Conservation (phyloP, 2,329 filamentous ascomycete genomes). For the Fusarium caatingaense region DNA sequence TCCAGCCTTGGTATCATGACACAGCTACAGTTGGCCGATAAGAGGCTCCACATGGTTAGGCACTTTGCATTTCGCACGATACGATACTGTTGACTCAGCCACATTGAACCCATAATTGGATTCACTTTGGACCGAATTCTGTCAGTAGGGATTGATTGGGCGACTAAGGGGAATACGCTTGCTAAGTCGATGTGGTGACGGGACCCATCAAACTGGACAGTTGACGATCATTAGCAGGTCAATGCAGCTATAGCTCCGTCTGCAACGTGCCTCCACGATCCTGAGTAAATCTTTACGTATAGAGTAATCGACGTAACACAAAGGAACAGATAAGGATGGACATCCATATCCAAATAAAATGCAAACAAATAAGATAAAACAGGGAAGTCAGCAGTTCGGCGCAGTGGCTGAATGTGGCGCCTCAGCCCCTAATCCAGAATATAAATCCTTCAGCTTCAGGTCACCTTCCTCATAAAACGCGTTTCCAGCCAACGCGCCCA, state of each 20-base stretch:
- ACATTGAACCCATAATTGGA: neutral
- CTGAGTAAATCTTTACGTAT: neutral
- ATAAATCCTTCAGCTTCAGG: neutral
- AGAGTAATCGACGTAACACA: neutral
- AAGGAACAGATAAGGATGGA: neutral
- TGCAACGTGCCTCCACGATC: neutral
- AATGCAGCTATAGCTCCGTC: neutral
- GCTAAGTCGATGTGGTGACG: neutral
- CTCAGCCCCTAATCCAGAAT: conserved; percentile 24
- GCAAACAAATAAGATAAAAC: neutral
- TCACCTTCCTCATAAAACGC: conserved; percentile 23
- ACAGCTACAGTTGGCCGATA: neutral
- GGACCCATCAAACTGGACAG: neutral
- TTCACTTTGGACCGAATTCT: neutral
- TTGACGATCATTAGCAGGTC: neutral
- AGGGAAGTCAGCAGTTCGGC: conserved; percentile 11
- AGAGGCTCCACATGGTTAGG: neutral
- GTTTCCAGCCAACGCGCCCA: conserved; percentile 35
- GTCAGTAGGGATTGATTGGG: neutral
- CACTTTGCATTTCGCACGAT: neutral
- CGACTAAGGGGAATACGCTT: neutral
- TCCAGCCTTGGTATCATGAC: neutral
- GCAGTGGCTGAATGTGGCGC: conserved; percentile 36
- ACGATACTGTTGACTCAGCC: neutral
- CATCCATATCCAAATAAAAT: neutral